Evolutionary conservation across 495 filamentous ascomycete genomes (phyloP), one percentile per base, ranked within the genome.

Genomic region (Parathielavia appendiculata): DNA sequence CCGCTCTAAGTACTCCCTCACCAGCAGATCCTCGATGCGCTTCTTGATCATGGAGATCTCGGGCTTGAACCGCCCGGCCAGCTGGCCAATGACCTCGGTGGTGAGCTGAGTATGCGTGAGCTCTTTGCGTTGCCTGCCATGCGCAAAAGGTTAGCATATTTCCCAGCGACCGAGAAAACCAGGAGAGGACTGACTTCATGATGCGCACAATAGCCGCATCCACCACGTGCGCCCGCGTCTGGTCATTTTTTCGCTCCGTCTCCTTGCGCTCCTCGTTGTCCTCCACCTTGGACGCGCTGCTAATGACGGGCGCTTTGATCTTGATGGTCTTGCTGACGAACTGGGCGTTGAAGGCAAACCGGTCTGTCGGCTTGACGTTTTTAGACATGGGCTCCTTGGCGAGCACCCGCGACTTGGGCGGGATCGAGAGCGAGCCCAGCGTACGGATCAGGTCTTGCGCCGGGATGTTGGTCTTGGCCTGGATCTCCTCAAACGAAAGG

Each of bases 171-270:
- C 4, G 26, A 6, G 0, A 16, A 10, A 16, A 44, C 46, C 47
- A 48, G 35, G 56, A 49, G 39, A 30, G 35, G 13, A 64, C 68
- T 48, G 81, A 96, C 92, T 96, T 96, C 92, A 97, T 97, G 67
- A 92, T 95, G 16, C 92, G 78, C 39, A 99, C 95, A 56, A 99
- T 76, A 6, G 90, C 90, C 40, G 93, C 91, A 66, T 97, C 93
- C 50, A 96, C 88, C 19, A 83, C 80, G 44, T 86, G 85, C 12
- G 79, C 83, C 19, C 93, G 79, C 39, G 86, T 86, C 57, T 92
- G 86, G 54, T 91, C 84, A 64, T 92, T 91, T 68, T 89, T 92
- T 65, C 88, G 84, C 70, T 95, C 89, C 2, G 93, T 97, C 60
- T 91, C 85, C 64, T 85, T 85, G 7, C 91, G 77, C 75, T 97